A percentile compares a stretch with the other conserved stretches of the same genome.
phyloP scores from a whole-genome alignment of 768 basidiomycete genomes.

The Rhizopogon vesiculosus region DNA sequence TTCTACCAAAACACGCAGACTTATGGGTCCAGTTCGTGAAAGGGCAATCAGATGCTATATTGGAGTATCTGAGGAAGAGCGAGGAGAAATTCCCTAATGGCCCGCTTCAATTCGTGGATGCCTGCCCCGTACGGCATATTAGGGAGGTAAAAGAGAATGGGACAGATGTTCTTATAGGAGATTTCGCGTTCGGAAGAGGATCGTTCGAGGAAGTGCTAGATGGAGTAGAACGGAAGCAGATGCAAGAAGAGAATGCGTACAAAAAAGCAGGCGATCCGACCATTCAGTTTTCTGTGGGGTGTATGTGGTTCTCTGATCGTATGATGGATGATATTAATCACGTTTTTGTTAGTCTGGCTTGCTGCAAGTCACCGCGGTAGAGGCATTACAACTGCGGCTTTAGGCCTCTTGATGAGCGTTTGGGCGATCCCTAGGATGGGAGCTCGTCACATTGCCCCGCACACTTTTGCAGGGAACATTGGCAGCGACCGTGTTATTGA shows the following conservation, averaged over 20 bases:
- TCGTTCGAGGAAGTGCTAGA: constrained; percentile 28
- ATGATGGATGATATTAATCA: background rate
- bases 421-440: constrained; percentile 70
- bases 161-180: constrained; percentile 48
- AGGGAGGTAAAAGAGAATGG: constrained; percentile 55
- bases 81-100: constrained; percentile 13
- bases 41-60: constrained; percentile 14
- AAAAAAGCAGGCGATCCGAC: constrained; percentile 44
- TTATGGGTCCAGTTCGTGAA: constrained; percentile 28
- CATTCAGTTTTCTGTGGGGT: constrained; percentile 59
- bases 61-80: constrained; percentile 16
- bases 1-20: constrained; percentile 36
- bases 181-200: constrained; percentile 20
- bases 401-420: constrained; percentile 45
- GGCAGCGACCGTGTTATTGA: constrained; percentile 63
- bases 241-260: constrained; percentile 35
- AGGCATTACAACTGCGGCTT: constrained; percentile 71
- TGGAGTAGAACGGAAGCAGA: constrained; percentile 29
- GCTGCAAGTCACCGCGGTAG: constrained; percentile 55
- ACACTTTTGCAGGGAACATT: constrained; percentile 47
- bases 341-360: constrained; percentile 46
- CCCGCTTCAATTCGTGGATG: constrained; percentile 31
- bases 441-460: constrained; percentile 34
- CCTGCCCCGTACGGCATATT: constrained; percentile 45
- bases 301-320: constrained; percentile 28